These are phyloP conservation scores for Pseudocercospora pini-densiflorae DNA, from an alignment of 2,329 filamentous ascomycete genomes.

Conservation along the genomic window DNA sequence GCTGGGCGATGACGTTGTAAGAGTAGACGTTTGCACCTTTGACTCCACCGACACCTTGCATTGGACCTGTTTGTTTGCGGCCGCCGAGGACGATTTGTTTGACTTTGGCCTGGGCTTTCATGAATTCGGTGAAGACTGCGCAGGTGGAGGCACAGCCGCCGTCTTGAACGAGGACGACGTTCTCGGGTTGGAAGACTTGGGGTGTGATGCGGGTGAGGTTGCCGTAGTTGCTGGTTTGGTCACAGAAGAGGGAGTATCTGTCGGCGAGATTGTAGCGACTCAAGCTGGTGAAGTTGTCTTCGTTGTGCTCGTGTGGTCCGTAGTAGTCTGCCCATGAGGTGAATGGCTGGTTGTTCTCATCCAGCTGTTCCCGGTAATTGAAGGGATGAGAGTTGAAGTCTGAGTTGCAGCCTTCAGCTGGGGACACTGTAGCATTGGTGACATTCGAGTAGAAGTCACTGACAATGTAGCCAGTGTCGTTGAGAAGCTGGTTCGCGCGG, in stretches of 20 bases:
- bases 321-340: constrained; percentile 43
- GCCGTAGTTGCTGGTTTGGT: constrained; percentile 9
- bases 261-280: constrained; percentile 42
- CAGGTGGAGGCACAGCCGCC: constrained; percentile 50
- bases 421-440: not conserved
- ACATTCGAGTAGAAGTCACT: constrained; percentile 14
- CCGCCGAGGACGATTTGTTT: constrained; percentile 47
- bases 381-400: constrained; percentile 32
- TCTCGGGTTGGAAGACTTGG: constrained; percentile 43
- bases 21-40: constrained; percentile 45
- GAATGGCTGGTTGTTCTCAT: constrained; percentile 37
- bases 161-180: constrained; percentile 49
- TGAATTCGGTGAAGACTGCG: constrained; percentile 47
- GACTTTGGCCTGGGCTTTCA: constrained; percentile 47
- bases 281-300: constrained; percentile 42
- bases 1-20: not conserved
- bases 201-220: constrained; percentile 36
- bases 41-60: constrained; percentile 48
- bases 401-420: not conserved
- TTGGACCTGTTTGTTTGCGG: constrained; percentile 43
- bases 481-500: constrained; percentile 49
- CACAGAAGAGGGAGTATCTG: constrained; percentile 11
- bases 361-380: constrained; percentile 37
- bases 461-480: constrained; percentile 42
- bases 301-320: constrained; percentile 35